Evolutionary conservation across 257 asterid species (phyloP), one percentile per base, ranked within the genome.

Genomic region (Parsonsia alboflavescens): DNA sequence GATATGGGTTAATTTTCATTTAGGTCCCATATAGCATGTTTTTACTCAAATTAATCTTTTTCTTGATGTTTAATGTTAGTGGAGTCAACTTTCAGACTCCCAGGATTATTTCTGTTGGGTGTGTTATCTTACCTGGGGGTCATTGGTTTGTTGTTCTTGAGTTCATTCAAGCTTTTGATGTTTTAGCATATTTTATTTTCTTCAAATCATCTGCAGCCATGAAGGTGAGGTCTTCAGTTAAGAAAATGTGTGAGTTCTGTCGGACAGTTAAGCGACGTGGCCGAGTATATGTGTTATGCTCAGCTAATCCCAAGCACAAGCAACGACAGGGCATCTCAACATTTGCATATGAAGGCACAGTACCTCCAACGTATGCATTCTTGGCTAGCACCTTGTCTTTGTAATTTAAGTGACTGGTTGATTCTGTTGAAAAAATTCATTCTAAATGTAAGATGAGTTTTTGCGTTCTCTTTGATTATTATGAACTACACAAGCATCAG

Each of bases 181-280:
- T 30, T 44, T 61, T 33, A 7, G 52, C 2, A 62, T 46, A n/a
- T 63, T 6, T 28, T 49, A 2, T 63, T 52, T 3, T 70, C 42
- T 57, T 39, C 62, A 72, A 65, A 28, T 76, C 70, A 53, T 78
- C 39, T 75, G 70, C 74, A 89, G 92, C 59, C 81, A 94, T 94
- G 99, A 92, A 94, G 96, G 98, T 94, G 54, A 91, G 98, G 49
- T 87, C 99, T 21, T 90, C 99, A 22, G 99, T 95, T 67, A 95
- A 95, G 82, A 95, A 92, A 80, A 70, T 95, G 93, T 95, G 99
- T 11, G 98, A 88, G 86, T 92, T 84, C 79, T 95, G 99, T 76
- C 86, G 89, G 68, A 88, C 93, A 8, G 85, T 92, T 80, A 95
- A 92, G 80, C 88, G 99, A 46, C 96, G 96, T 41, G 97, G 98